phyloP scores from a whole-genome alignment of 1,284 basidiomycete species.

The Cutaneotrichosporon cavernicola region DNA sequence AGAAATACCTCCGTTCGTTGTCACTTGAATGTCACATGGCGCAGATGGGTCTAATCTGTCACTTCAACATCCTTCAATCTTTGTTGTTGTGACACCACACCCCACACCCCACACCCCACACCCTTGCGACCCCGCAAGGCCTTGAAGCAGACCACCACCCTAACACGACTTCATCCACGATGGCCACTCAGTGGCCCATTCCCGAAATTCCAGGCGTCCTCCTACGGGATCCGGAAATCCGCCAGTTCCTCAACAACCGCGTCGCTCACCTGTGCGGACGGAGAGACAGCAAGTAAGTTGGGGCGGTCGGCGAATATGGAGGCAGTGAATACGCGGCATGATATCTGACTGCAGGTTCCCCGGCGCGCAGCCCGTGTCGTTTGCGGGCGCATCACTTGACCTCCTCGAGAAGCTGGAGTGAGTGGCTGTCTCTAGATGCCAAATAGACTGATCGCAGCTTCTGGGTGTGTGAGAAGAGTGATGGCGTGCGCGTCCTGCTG shows the following conservation, averaged over 20 bases:
- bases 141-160: neutral
- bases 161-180: neutral
- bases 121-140: neutral
- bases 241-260: constrained; percentile 62
- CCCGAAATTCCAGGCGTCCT: constrained; percentile 50
- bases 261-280: constrained; percentile 68
- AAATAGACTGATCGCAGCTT: constrained; percentile 61
- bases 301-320: neutral
- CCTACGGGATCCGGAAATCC: constrained; percentile 56
- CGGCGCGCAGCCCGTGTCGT: constrained; percentile 90
- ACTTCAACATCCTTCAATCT: no score
- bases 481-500: constrained; percentile 88
- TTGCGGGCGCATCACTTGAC: constrained; percentile 66
- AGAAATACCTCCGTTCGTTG: no score
- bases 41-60: no score
- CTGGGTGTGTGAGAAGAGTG: constrained; percentile 99
- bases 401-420: constrained; percentile 81
- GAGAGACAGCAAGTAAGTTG: constrained; percentile 59
- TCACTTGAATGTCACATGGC: no score
- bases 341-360: constrained; percentile 65
- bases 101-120: neutral
- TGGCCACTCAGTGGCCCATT: constrained; percentile 24
- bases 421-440: constrained; percentile 36
- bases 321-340: no score
- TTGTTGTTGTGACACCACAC: neutral